phyloP scores from a whole-genome alignment of 495 filamentous ascomycete species.

The Schizothecium vesticola region DNA sequence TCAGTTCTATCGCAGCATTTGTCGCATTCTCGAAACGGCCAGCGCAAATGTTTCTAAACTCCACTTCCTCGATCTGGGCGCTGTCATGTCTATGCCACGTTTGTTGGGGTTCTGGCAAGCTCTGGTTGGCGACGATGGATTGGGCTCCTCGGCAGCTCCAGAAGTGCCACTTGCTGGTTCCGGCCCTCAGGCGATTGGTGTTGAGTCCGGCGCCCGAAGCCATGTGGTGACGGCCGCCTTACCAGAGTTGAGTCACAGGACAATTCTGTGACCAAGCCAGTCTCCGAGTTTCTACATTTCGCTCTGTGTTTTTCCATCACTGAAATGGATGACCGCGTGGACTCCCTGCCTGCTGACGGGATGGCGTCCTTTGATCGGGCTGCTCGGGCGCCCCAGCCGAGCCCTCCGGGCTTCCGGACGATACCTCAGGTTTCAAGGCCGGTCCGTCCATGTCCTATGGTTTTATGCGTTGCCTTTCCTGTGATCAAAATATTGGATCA shows the following conservation, averaged over 20 bases:
- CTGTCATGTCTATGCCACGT: slow-evolving; percentile 27
- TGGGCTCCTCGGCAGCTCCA: slow-evolving; percentile 5
- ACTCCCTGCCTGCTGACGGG: neutral
- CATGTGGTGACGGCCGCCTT: neutral
- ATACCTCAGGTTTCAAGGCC: neutral
- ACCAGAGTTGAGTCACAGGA: neutral
- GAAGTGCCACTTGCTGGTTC: neutral
- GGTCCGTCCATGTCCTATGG: too few relatives aligned
- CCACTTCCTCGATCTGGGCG: neutral
- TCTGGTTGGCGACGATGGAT: slow-evolving; percentile 18
- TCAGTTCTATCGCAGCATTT: neutral
- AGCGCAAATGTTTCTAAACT: neutral
- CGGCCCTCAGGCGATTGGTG: neutral
- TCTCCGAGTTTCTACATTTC: neutral
- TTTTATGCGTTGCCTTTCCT: too few relatives aligned
- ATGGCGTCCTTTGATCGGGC: neutral
- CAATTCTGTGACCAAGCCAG: neutral
- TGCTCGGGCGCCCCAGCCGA: neutral
- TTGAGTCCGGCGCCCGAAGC: neutral
- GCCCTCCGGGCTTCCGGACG: neutral
- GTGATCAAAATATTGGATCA: neutral
- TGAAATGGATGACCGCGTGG: neutral
- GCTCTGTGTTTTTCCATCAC: neutral
- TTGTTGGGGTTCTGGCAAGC: slow-evolving; percentile 16
- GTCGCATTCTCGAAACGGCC: neutral